Evolutionary conservation across 1,139 yeast species (phyloP).

Genomic region (Lodderomyces metapsilosis): DNA sequence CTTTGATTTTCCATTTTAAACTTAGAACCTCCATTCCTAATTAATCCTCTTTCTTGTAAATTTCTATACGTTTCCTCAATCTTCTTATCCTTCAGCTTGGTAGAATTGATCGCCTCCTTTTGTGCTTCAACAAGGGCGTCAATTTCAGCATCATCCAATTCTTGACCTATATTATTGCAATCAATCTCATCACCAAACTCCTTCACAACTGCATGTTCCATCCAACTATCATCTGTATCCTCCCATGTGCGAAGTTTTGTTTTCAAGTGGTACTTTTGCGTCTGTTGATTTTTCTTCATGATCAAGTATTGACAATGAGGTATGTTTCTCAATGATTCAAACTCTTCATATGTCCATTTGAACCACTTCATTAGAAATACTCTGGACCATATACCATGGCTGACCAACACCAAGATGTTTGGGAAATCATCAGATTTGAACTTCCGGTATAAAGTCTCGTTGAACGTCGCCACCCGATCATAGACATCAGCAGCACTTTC

Average conservation of each 20-base stretch:
- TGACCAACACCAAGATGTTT: slow-evolving; percentile 72
- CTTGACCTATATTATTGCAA: slow-evolving; percentile 19
- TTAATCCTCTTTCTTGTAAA: neutral
- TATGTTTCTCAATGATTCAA: slow-evolving; percentile 76
- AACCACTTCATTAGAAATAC: slow-evolving; percentile 93
- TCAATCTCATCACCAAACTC: slow-evolving; percentile 18
- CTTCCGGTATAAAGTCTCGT: slow-evolving; percentile 80
- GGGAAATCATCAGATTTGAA: slow-evolving; percentile 70
- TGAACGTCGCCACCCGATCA: slow-evolving; percentile 86
- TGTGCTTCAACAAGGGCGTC: slow-evolving; percentile 48
- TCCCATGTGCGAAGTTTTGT: slow-evolving; percentile 63
- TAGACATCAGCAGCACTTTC: slow-evolving; percentile 95
- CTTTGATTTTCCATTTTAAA: slow-evolving; percentile 33
- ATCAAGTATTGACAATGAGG: slow-evolving; percentile 81
- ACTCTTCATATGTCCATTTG: slow-evolving; percentile 87
- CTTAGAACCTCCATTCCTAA: slow-evolving; percentile 9
- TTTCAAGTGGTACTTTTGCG: slow-evolving; percentile 47
- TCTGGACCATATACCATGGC: slow-evolving; percentile 93
- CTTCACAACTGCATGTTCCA: slow-evolving; percentile 2
- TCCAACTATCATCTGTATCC: slow-evolving; percentile 40
- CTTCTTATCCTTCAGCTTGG: slow-evolving; percentile 36
- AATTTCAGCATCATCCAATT: slow-evolving; percentile 31
- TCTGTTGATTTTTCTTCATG: slow-evolving; percentile 58
- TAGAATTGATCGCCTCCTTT: slow-evolving; percentile 37
- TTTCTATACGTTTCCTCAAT: slow-evolving; percentile 33